phyloP scores from a whole-genome alignment of 768 basidiomycete species.

The Psilocybe cubensis region DNA sequence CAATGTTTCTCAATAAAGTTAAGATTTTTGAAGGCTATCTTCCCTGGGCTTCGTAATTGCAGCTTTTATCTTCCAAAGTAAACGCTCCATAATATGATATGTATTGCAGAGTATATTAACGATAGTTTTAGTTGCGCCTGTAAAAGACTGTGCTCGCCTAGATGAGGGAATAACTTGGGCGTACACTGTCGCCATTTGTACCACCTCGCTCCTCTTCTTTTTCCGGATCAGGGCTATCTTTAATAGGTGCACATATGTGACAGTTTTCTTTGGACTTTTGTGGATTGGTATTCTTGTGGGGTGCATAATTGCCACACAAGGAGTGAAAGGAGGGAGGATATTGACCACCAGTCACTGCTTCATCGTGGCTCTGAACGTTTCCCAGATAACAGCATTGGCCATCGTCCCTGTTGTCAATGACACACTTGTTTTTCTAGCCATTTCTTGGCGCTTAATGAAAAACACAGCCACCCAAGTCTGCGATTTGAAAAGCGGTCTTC shows the following conservation, averaged over 20 bases:
- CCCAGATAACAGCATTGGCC: slow-evolving; percentile 12
- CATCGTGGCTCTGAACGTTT: slow-evolving; percentile 12
- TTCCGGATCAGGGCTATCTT: slow-evolving; percentile 8
- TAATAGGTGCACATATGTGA: slow-evolving; percentile 11
- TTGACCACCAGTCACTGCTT: slow-evolving; percentile 24
- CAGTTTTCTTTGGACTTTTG: slow-evolving; percentile 25
- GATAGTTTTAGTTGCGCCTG: neutral
- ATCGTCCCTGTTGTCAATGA: slow-evolving; percentile 24
- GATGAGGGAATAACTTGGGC: neutral
- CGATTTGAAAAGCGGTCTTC: neutral
- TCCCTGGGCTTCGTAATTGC: neutral
- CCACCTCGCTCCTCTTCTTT: slow-evolving; percentile 11
- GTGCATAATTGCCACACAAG: slow-evolving; percentile 21
- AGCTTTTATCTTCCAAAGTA: slow-evolving; percentile 8
- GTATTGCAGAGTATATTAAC: neutral
- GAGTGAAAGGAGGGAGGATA: slow-evolving; percentile 15
- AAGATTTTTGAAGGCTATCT: neutral
- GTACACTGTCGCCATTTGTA: neutral
- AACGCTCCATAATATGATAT: neutral
- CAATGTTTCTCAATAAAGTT: neutral
- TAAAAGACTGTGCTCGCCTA: slow-evolving; percentile 6
- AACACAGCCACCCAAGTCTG: neutral
- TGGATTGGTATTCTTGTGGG: slow-evolving; percentile 28
- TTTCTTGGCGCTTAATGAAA: slow-evolving; percentile 20
- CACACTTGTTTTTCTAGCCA: slow-evolving; percentile 29